Base-by-base conservation (phyloP, 2,329 filamentous ascomycete species). In the Coniochaeta sp. region DNA sequence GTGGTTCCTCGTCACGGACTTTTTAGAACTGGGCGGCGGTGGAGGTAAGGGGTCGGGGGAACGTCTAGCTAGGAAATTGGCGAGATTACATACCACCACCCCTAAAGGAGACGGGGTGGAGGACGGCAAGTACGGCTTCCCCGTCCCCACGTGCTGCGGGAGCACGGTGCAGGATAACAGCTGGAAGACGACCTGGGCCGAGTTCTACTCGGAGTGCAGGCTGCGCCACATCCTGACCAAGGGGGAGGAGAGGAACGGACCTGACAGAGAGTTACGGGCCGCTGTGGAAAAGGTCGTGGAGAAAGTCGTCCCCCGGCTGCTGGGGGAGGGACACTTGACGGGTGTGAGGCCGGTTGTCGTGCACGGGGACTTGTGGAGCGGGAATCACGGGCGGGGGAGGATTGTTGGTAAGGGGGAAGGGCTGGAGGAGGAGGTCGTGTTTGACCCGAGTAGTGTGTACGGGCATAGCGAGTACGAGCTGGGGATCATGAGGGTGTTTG, bases 401-500 rank as follows among this genome's bases (percentile, higher is more conserved):
- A 85, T 95, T 50, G 73, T 62, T 26, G 66, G 66, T 0, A 74
- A 76, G 0, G 76, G 72, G 1, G 69, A n/a, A n/a, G n/a, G n/a
- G n/a, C n/a, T n/a, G n/a, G n/a, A 75, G 0, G 87, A 91, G 58
- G 85, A 91, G 57, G 82, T 96, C 1, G 81, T 95, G 1, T 96
- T 84, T 63, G 92, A 96, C 63, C 83, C 91, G 0, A 86, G 86
- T 2, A 79, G 83, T 38, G 87, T 87, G 56, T 96, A 95, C 63
- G 89, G 86, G 1, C 91, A 96, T 65, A 86, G 79, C 1, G 92
- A 97, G 72, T 96, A 86, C 67, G 92, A 96, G 59, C 72, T 95
- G 50, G 92, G 92, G 1, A 96, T 95, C 58, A 96, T 96, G 91
- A 81, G 79, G 49, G 95, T 96, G 91, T 97, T 96, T 76, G 91